Evolutionary conservation across 2,329 filamentous ascomycete species (phyloP), one percentile per base, ranked within the genome.

Genomic region (Penicillium sp.): DNA sequence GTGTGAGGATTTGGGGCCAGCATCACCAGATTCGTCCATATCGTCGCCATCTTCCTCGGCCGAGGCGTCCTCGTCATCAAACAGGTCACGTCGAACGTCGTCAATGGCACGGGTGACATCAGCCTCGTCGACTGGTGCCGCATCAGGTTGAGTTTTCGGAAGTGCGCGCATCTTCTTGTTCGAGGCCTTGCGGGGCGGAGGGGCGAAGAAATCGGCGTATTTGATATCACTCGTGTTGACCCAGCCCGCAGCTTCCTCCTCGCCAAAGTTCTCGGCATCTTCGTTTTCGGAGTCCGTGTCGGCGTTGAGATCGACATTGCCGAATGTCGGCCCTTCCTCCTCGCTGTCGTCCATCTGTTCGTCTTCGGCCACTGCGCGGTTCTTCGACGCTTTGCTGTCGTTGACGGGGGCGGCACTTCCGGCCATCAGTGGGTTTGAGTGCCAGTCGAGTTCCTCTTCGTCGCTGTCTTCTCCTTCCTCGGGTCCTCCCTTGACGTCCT

Each of bases 361-460:
- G 3, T 86, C 83, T 1, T 84, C 81, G 1, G 79, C 79, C 4
- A 56, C 53, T 32, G 66, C 65, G 24, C 14, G 41, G 46, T 52
- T 66, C 29, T 53, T 66, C 54, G 52, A 45, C 31, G 54, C 34
- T 24, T 50, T 41, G 24, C 13, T 29, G 21, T 57, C 55, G 22
- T 27, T 48, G 24, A 46, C 38, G 16, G 59, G 49, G n/a, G 52
- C 48, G 24, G 54, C 45, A 42, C 46, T 52, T 46, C 55, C 64
- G n/a, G 72, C 61, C 9, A 79, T 72, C 48, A 90, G 75, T 0
- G 91, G 92, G 69, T 97, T 87, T 2, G 83, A 82, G 64, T 89
- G 86, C 91, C 92, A 99, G 71, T 97, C 88, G 52, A 97, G 88
- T 61, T 95, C 91, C 14, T 95, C 90, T n/a, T 95, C 90, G 48